phyloP scores from a whole-genome alignment of 768 basidiomycete genomes.

The Chalciporus chontae region DNA sequence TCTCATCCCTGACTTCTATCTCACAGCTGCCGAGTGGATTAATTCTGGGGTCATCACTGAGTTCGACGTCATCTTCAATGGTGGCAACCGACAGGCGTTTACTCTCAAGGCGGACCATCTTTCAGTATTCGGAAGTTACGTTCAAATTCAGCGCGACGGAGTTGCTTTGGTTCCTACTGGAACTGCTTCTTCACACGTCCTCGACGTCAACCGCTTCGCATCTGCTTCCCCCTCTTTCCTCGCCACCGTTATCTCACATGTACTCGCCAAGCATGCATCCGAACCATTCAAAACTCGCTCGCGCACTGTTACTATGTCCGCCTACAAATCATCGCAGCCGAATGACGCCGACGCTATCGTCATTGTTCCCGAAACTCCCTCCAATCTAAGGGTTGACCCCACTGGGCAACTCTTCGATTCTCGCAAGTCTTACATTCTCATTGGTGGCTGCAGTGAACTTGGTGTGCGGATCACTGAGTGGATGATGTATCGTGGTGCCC shows the following conservation, averaged over 20 bases:
- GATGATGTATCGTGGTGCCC: constrained; percentile 33
- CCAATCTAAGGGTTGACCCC: constrained; percentile 21
- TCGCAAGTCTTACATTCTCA: constrained; percentile 21
- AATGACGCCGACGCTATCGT: constrained; percentile 13
- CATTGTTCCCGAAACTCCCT: constrained; percentile 11
- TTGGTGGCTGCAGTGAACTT: constrained; percentile 22
- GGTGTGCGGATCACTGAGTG: constrained; percentile 30
- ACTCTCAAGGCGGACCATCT: constrained; percentile 18
- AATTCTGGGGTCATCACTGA: constrained; percentile 11
- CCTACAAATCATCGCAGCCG: constrained; percentile 1
- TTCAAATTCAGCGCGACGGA: constrained; percentile 21
- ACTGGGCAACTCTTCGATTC: constrained; percentile 29
- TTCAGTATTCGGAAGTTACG: constrained; percentile 24
- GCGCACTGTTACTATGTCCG: constrained; percentile 9
- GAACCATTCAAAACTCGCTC: constrained; percentile 12
- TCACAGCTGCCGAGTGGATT: constrained; percentile 10
- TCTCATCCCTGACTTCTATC: constrained; percentile 10
- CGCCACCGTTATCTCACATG: constrained; percentile 11
- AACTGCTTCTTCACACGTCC: constrained; percentile 12
- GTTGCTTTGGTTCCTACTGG: constrained; percentile 16
- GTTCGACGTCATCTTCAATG: constrained; percentile 27
- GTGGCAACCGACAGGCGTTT: constrained; percentile 12
- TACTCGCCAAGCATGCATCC: constrained; percentile 19
- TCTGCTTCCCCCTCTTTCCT: constrained; percentile 19
- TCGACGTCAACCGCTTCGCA: constrained; percentile 23